Evolutionary conservation across 108 stramenopile genomes (phyloP).

Genomic region (Cylindrotheca fusiformis): DNA sequence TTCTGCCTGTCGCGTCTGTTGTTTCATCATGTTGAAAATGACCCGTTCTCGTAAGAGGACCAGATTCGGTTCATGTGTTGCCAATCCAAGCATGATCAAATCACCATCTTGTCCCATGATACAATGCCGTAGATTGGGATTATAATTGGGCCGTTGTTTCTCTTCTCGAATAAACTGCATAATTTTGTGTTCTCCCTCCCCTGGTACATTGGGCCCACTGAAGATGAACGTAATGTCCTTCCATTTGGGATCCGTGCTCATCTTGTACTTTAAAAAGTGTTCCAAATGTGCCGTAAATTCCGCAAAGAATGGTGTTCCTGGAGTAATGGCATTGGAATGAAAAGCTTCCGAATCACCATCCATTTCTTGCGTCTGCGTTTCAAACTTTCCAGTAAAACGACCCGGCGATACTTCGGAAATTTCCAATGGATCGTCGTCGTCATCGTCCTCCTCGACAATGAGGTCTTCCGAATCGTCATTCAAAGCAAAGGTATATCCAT

Average conservation of each 20-base stretch:
- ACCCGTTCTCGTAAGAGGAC: constrained; percentile 92
- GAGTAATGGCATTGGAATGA: constrained; percentile 99
- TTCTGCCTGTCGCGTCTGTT: constrained; percentile 23
- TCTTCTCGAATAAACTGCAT: constrained; percentile 95
- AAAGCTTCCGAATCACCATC: constrained; percentile 44
- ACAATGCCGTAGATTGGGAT: constrained; percentile 95
- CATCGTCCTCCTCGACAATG: background rate
- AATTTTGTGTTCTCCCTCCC: constrained; percentile 99
- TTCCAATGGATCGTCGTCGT: constrained; percentile 1
- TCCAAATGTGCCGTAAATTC: constrained; percentile 71
- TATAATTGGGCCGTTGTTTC: constrained; percentile 61
- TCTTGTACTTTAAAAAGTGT: constrained; percentile 65
- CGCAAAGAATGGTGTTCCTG: constrained; percentile 96
- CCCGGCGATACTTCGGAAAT: constrained; percentile 49
- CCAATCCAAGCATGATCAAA: constrained; percentile 97
- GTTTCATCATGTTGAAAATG: constrained; percentile 64
- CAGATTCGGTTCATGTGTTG: constrained; percentile 96
- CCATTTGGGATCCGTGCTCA: constrained; percentile 82
- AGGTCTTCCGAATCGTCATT: constrained; percentile 4
- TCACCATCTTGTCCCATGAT: constrained; percentile 99
- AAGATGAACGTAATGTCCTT: constrained; percentile 82
- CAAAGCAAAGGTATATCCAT: constrained; percentile 23
- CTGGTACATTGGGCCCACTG: constrained; percentile 97
- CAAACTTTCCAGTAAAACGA: constrained; percentile 58
- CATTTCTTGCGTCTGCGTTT: constrained; percentile 18